Evolutionary conservation across 257 asterid genomes (phyloP), one percentile per base, ranked within the genome.

Genomic region (Rubia yunnanensis): DNA sequence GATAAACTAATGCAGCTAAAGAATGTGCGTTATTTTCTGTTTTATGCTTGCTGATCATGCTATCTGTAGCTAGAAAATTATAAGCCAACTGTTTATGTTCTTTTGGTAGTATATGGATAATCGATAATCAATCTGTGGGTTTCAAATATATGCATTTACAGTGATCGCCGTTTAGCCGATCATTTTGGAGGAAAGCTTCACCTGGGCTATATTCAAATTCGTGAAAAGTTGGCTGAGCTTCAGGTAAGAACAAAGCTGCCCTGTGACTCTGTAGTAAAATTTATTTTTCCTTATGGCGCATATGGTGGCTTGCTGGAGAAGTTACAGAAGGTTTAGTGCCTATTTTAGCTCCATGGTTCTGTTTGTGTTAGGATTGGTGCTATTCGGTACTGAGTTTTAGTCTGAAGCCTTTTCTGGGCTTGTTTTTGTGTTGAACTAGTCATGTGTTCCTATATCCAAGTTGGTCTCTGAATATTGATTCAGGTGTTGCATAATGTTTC

Each of bases 171-270:
- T 73, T 86, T 92, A 84, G 92, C 99, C 62, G 97, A 92, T 84
- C 99, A 92, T 87, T 92, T 92, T 82, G 99, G 99, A 70, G 97
- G 99, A 70, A 92, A 92, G 87, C 99, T 92, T 76, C 99, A 92
- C 82, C 76, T 89, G 74, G 99, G 99, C 66, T 89, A 92, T 76
- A 89, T 92, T 81, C 99, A 80, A 75, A 89, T 92, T 72, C 99
- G 97, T 35, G 99, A 89, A 74, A 89, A 92, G 88, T 85, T 92
- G 70, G 85, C 90, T 66, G 99, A 92, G 67, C 95, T 92, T 70
- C 91, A 84, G 96, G 99, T 92, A 76, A 72, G 82, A 66, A 35
- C 50, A 41, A 52, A 39, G n/a, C 34, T 5, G 58, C 44, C 39
- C 18, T 71, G 73, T 63, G 9, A 48, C 54, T 5, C 52, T n/a